Evolutionary conservation across 176 grass and related monocot genomes (phyloP), one percentile per base, ranked within the genome.

Genomic region (Bromus sterilis): DNA sequence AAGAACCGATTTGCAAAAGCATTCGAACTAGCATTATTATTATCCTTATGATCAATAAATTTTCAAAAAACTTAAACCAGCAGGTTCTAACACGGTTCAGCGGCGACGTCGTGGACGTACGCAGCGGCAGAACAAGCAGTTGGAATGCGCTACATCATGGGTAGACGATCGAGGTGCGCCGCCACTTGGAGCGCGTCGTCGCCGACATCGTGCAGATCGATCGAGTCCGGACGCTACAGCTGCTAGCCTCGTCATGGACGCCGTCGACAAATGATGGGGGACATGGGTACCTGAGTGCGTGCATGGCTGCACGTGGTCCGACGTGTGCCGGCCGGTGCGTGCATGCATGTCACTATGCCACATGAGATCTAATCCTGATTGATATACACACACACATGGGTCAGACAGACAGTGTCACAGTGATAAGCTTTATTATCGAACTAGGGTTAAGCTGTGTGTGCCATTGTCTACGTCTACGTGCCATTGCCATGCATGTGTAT

Each of bases 171-270:
- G n/a, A n/a, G 79, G 91, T 97, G 30, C 85, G 86, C 37, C 88
- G 82, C 81, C 89, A 91, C 81, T 93, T 89, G 70, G 84, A 93
- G 30, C 62, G 80, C 10, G 91, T 97, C 78, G 74, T 83, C 62
- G 33, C 83, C 28, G 91, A 97, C 67, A 78, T 97, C 56, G 44
- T 53, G 4, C 77, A 80, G 62, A 97, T 97, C 74, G 94, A 97
- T 56, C 80, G 91, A 37, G n/a, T 82, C 94, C 4, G 77, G 85
- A 32, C 36, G 44, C 29, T 77, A 83, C 2, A 25, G 46, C 53
- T 88, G 81, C 84, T 20, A 8, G 11, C 23, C 0, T 51, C 48
- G 48, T 16, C 46, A 16, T 49, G n/a, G 32, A 66, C 16, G 44
- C 12, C 21, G 66, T 70, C 66, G 44, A 40, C 29, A 7, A 23